A percentile compares a stretch with the other conserved stretches of the same genome.
Conservation (phyloP, 768 basidiomycete genomes). For the Phaeotremella fagi region DNA sequence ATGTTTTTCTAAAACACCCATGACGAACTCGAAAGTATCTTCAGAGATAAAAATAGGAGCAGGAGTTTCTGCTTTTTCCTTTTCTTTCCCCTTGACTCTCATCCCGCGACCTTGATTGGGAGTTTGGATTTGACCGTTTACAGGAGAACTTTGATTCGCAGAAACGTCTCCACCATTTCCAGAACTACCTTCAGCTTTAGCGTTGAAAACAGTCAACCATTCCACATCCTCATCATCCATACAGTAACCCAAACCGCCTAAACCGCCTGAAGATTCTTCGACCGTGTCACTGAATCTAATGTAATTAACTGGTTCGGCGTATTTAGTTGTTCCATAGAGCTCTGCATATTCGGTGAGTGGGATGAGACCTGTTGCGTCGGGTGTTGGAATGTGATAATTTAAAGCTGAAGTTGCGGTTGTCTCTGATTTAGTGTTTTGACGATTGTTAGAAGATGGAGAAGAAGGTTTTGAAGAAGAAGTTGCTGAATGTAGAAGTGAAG, state of each 20-base stretch:
- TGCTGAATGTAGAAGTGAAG: constrained; percentile 46
- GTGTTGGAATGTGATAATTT: constrained; percentile 76
- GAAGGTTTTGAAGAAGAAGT: constrained; percentile 23
- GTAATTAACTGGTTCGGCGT: constrained; percentile 73
- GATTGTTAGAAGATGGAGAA: constrained; percentile 12
- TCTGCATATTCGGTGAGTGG: constrained; percentile 62
- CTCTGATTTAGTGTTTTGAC: constrained; percentile 20
- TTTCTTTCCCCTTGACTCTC: constrained; percentile 72
- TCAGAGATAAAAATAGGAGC: constrained; percentile 63
- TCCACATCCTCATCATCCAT: constrained; percentile 95
- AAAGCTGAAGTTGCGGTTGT: constrained; percentile 47
- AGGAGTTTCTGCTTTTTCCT: constrained; percentile 58
- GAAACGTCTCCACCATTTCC: constrained; percentile 47
- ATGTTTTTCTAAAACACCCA: constrained; percentile 87
- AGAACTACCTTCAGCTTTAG: constrained; percentile 61
- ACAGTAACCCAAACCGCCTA: constrained; percentile 76
- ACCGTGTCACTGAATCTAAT: constrained; percentile 77
- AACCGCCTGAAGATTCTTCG: constrained; percentile 61
- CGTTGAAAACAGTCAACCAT: constrained; percentile 88
- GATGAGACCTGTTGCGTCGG: constrained; percentile 76
- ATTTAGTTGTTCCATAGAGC: constrained; percentile 64
- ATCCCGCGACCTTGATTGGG: constrained; percentile 31
- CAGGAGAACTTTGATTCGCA: constrained; percentile 52
- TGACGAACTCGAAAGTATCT: constrained; percentile 90
- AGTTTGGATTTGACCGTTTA: constrained; percentile 45